Evolutionary conservation across 352 stramenopile genomes (phyloP).

Genomic region (Globisporangium polare): DNA sequence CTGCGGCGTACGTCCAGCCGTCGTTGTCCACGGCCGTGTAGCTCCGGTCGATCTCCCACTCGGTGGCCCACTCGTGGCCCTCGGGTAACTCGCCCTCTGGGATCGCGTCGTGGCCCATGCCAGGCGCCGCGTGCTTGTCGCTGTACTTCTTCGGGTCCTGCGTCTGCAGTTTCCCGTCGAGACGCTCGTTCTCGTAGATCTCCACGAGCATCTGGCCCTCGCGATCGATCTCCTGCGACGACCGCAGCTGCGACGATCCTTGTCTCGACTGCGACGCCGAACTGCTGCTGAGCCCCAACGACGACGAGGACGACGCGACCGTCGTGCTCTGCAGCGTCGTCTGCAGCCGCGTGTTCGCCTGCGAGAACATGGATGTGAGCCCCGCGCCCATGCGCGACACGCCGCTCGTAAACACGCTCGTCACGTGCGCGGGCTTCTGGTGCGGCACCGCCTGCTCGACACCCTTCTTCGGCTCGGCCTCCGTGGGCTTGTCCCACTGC

Average conservation of each 20-base stretch:
- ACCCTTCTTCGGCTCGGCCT: conserved; percentile 47
- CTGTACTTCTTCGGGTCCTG: conserved; percentile 75
- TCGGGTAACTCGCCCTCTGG: conserved; percentile 62
- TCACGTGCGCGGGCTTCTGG: conserved; percentile 13
- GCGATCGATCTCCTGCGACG: conserved; percentile 58
- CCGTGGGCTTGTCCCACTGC: conserved; percentile 67
- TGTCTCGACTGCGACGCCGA: conserved; percentile 20
- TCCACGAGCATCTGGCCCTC: conserved; percentile 72
- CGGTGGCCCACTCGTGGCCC: conserved; percentile 73
- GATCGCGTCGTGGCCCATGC: conserved; percentile 57
- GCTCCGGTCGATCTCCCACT: conserved; percentile 82
- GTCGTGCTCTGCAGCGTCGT: conserved; percentile 58
- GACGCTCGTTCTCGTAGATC: conserved; percentile 84
- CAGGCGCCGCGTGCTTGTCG: conserved; percentile 50
- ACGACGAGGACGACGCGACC: conserved; percentile 18
- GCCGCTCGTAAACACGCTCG: conserved; percentile 60
- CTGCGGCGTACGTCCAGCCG: conserved; percentile 79
- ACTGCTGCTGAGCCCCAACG: conserved; percentile 9
- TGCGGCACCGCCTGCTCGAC: conserved; percentile 15
- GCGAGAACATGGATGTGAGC: conserved; percentile 55
- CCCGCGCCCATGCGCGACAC: conserved; percentile 63
- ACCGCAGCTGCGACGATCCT: conserved; percentile 38
- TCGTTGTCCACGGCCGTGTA: conserved; percentile 80
- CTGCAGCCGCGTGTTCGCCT: conserved; percentile 69
- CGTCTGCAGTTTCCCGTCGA: conserved; percentile 67